phyloP scores from a whole-genome alignment of 257 asterid genomes.

The Solanum appendiculatum region DNA sequence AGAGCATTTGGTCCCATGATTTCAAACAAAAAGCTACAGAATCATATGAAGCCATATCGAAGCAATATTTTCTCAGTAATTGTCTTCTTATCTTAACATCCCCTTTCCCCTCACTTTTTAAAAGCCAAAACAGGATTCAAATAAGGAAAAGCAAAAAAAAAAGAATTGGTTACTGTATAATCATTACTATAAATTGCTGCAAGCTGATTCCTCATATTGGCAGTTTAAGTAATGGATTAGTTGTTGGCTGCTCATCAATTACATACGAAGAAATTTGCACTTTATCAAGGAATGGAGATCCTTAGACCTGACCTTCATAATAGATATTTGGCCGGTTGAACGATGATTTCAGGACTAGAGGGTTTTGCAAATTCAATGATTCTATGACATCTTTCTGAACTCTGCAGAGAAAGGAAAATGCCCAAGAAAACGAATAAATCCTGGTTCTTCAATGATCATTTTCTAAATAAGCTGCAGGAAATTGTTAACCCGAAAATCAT shows the following conservation, averaged over 20 bases:
- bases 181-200: not conserved
- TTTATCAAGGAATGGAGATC: conserved; percentile 12
- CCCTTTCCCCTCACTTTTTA: not conserved
- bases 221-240: not conserved
- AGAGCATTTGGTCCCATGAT: not conserved
- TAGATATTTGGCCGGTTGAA: conserved; percentile 89
- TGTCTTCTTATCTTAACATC: not conserved
- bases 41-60: not conserved
- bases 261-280: not conserved
- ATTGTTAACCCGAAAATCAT: not conserved
- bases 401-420: conserved; percentile 39
- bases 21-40: not conserved
- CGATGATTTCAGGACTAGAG: conserved; percentile 83
- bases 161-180: not conserved
- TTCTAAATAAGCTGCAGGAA: not conserved
- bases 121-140: not conserved
- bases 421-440: conserved; percentile 2
- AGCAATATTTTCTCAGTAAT: not conserved
- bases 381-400: conserved; percentile 88
- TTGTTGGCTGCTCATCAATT: not conserved
- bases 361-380: conserved; percentile 68
- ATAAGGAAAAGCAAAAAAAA: not conserved
- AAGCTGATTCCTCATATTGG: not conserved
- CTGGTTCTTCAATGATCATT: not conserved
- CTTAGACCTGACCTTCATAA: conserved; percentile 65